Conservation (phyloP, 352 stramenopile genomes). For the Pythium utonaiense region DNA sequence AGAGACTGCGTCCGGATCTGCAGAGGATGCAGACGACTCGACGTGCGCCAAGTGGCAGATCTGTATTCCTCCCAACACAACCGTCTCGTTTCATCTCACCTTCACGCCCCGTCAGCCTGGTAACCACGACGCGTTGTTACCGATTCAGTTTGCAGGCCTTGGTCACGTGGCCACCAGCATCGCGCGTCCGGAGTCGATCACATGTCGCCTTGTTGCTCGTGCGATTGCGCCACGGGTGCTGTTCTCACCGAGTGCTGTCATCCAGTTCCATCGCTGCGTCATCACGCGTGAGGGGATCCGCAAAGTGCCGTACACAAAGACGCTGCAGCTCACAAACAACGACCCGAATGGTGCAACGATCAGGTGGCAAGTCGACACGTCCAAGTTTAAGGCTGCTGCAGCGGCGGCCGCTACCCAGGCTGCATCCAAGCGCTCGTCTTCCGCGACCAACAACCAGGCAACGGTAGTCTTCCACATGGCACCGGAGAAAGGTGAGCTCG, state of each 20-base stretch:
- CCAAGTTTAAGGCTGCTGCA: slow-evolving; percentile 27
- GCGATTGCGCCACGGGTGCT: slow-evolving; percentile 61
- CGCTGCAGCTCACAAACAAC: slow-evolving; percentile 76
- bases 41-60: slow-evolving; percentile 68
- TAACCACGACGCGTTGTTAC: slow-evolving; percentile 57
- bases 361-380: slow-evolving; percentile 78
- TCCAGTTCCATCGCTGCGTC: slow-evolving; percentile 86
- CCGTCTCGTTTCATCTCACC: slow-evolving; percentile 65
- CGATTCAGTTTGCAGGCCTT: slow-evolving; percentile 72
- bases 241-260: slow-evolving; percentile 55
- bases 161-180: slow-evolving; percentile 13
- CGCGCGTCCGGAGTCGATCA: slow-evolving; percentile 30
- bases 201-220: slow-evolving; percentile 41
- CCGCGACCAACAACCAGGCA: slow-evolving; percentile 28
- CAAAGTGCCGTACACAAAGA: slow-evolving; percentile 85
- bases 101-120: slow-evolving; percentile 56
- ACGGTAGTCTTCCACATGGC: slow-evolving; percentile 78
- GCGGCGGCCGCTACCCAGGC: slow-evolving; percentile 13
- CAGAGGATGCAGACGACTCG: slow-evolving; percentile 13
- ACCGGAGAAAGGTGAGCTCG: slow-evolving; percentile 76
- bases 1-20: neutral
- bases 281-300: slow-evolving; percentile 81
- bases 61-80: slow-evolving; percentile 58
- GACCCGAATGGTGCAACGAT: slow-evolving; percentile 37
- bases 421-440: slow-evolving; percentile 26